Percentiles rank a stretch among this genome's conserved stretches.
Conservation (phyloP, 805 yeast species). For the Ogataea glucozyma region DNA sequence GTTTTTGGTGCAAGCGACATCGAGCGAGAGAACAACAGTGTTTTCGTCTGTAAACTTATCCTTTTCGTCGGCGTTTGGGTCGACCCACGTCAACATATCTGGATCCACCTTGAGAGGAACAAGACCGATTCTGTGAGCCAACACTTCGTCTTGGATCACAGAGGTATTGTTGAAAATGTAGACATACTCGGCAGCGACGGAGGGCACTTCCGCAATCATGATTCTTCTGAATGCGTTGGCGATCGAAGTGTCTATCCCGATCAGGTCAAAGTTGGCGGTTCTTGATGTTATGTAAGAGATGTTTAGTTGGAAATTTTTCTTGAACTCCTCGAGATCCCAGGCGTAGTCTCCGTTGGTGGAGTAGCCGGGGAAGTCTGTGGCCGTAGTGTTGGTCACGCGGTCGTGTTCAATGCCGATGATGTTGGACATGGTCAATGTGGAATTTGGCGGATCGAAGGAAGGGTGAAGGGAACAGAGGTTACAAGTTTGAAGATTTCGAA, state of each 20-base stretch:
- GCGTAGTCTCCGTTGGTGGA: constrained; percentile 58
- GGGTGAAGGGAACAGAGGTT: neutral
- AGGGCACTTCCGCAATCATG: constrained; percentile 95
- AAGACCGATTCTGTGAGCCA: constrained; percentile 93
- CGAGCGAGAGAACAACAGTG: constrained; percentile 80
- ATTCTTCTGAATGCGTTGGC: constrained; percentile 97
- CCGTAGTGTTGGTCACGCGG: constrained; percentile 84
- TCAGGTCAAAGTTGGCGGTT: constrained; percentile 81
- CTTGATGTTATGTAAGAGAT: constrained; percentile 66
- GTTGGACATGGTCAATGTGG: constrained; percentile 39
- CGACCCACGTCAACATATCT: constrained; percentile 83
- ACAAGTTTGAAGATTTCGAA: neutral
- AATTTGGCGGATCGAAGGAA: neutral
- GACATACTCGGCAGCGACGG: constrained; percentile 92
- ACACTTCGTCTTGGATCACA: constrained; percentile 94
- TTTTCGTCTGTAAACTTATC: constrained; percentile 82
- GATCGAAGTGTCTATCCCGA: constrained; percentile 85
- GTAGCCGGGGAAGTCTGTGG: constrained; percentile 93
- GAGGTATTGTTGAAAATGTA: constrained; percentile 92
- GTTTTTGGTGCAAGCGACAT: constrained; percentile 81
- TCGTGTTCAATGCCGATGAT: constrained; percentile 87
- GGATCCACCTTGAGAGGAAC: constrained; percentile 91
- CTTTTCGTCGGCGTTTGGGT: constrained; percentile 59
- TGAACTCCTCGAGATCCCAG: constrained; percentile 85
- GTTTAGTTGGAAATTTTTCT: constrained; percentile 62